Evolutionary conservation across 2,329 filamentous ascomycete genomes (phyloP).

Genomic region (Xylaria polymorpha): DNA sequence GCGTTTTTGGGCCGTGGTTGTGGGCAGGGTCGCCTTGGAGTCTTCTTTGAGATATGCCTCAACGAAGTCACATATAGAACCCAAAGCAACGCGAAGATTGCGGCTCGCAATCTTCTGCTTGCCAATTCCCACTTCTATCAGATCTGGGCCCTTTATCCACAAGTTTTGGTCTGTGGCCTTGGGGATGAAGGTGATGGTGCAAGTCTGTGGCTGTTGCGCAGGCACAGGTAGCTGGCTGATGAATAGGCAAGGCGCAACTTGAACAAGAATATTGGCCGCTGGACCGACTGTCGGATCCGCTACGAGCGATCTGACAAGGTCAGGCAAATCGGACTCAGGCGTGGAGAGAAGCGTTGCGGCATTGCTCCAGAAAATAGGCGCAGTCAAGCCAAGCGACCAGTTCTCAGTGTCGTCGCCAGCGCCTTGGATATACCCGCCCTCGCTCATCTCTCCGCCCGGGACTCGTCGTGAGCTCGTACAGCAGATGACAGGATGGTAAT

Average conservation of each 20-base stretch:
- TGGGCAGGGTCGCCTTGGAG: neutral
- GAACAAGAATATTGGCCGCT: constrained; percentile 37
- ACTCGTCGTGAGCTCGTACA: constrained; percentile 85
- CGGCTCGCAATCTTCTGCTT: constrained; percentile 80
- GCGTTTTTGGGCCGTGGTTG: constrained; percentile 21
- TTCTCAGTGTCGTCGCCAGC: constrained; percentile 95
- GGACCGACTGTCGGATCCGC: constrained; percentile 53
- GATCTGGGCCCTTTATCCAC: constrained; percentile 53
- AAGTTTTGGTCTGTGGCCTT: constrained; percentile 58
- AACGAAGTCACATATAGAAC: constrained; percentile 69
- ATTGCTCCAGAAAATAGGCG: constrained; percentile 82
- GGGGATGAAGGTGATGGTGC: constrained; percentile 58
- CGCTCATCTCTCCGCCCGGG: constrained; percentile 73
- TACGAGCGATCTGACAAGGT: constrained; percentile 61
- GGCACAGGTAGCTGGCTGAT: constrained; percentile 43
- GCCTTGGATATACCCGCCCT: constrained; percentile 86
- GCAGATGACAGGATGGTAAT: constrained; percentile 80
- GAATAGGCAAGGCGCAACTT: constrained; percentile 52
- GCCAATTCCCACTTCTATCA: constrained; percentile 72
- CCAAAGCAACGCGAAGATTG: constrained; percentile 79
- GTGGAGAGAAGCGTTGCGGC: constrained; percentile 68
- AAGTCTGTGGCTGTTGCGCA: constrained; percentile 43
- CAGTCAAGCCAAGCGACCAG: constrained; percentile 86
- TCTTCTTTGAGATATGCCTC: constrained; percentile 51
- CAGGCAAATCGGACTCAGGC: constrained; percentile 71